Base-by-base conservation (phyloP, 805 yeast genomes). In the Lipomyces sp. region DNA sequence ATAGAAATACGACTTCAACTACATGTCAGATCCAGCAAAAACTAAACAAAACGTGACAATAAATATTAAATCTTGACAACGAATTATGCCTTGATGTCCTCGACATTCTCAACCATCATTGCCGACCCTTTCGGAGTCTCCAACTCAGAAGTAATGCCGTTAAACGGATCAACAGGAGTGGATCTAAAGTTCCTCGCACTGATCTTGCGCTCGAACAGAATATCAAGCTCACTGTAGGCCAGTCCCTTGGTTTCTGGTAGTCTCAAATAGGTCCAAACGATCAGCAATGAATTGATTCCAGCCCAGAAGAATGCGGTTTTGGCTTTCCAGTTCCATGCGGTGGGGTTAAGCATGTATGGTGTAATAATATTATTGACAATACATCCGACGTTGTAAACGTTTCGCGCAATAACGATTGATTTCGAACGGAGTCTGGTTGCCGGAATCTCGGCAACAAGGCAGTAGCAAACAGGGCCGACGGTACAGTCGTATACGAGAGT, bases 141-240 rank as follows among this genome's bases (percentile, higher is more conserved):
- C 53, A 50, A 4, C 53, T 2, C 53, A 18, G 53, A 50, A 29
- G 53, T 50, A 18, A n/a, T 24, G 4, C 53, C 53, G 7, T 50
- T 60, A 29, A 50, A 50, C 8, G 53, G 53, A 50, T 53, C 57
- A 1, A 53, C 37, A 32, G 5, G 34, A 68, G 73, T 50, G 74
- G 71, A 2, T 71, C 61, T 55, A 68, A 73, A 70, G 64, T 76
- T 69, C 55, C 77, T 69, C n/a, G 77, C 74, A 13, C 75, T 67
- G 63, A 71, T 71, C 63, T 73, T 71, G 67, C 71, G 66, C 58
- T 67, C 78, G 75, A 86, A 87, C 77, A 86, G 77, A 63, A 78
- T 77, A 75, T 86, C 89, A 73, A 87, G 77, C 73, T 87, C 90
- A 59, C 86, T 87, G 73, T 79, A 85, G 0, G 89, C 84, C 75